Evolutionary conservation across 257 asterid genomes (phyloP).

Genomic region (Lavandula angustifolia): DNA sequence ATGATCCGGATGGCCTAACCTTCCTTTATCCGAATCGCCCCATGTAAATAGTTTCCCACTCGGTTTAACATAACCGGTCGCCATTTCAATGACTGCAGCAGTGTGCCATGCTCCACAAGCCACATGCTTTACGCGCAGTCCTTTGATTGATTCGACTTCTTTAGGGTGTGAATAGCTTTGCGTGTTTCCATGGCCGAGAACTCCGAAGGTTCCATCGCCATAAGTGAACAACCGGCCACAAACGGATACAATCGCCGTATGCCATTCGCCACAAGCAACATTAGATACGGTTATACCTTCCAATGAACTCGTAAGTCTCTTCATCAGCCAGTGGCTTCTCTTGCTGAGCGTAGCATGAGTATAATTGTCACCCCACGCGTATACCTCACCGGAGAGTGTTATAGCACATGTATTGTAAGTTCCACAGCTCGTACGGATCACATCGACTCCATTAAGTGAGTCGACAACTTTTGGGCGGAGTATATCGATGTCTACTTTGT

Average conservation of each 20-base stretch:
- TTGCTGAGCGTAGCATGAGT: conserved; percentile 8
- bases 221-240: conserved; percentile 39
- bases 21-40: conserved; percentile 47
- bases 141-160: conserved; percentile 37
- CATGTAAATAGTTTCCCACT: conserved; percentile 42
- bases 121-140: conserved; percentile 26
- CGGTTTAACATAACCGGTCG: neutral
- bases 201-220: conserved; percentile 48
- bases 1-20: conserved; percentile 41
- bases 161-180: conserved; percentile 26
- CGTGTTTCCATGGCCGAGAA: conserved; percentile 44
- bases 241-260: conserved; percentile 36
- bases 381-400: conserved; percentile 36
- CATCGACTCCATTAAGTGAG: conserved; percentile 20
- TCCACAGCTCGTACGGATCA: conserved; percentile 33
- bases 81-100: conserved; percentile 40
- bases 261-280: conserved; percentile 47
- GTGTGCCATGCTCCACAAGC: conserved; percentile 54
- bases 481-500: conserved; percentile 30
- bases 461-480: conserved; percentile 30
- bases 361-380: conserved; percentile 42
- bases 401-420: conserved; percentile 42
- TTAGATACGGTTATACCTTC: conserved; percentile 24
- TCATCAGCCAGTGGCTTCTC: conserved; percentile 33
- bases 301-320: conserved; percentile 32